Percentiles rank a stretch among this genome's conserved stretches.
Conservation (phyloP, 2,329 filamentous ascomycete species). For the Fusarium caatingaense region DNA sequence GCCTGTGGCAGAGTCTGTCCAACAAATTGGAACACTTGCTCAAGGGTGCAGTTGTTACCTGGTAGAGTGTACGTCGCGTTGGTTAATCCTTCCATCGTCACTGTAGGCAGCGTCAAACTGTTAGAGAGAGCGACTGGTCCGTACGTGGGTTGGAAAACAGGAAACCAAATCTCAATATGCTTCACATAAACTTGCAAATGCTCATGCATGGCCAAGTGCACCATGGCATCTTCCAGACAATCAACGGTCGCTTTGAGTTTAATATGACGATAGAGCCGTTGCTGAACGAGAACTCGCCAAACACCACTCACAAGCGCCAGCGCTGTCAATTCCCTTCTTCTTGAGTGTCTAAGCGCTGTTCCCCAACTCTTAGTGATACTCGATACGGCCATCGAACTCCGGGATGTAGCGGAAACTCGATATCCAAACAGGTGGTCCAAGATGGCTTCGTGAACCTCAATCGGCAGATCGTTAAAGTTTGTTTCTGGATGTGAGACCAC, state of each 20-base stretch:
- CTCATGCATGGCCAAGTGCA: slow-evolving; percentile 68
- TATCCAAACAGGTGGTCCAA: slow-evolving; percentile 78
- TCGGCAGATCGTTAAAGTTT: slow-evolving; percentile 66
- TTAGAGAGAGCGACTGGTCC: slow-evolving; percentile 57
- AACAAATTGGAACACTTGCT: slow-evolving; percentile 76
- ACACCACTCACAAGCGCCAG: slow-evolving; percentile 70
- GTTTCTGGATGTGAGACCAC: slow-evolving; percentile 36
- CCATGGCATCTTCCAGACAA: slow-evolving; percentile 68
- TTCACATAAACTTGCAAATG: slow-evolving; percentile 74
- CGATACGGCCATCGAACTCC: slow-evolving; percentile 65
- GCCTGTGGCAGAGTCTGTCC: slow-evolving; percentile 68
- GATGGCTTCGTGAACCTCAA: slow-evolving; percentile 78
- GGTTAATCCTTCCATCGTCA: slow-evolving; percentile 67
- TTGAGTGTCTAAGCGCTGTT: slow-evolving; percentile 73
- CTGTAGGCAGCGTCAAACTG: slow-evolving; percentile 60
- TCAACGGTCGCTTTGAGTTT: slow-evolving; percentile 77
- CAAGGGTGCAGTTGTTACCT: slow-evolving; percentile 74
- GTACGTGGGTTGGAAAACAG: slow-evolving; percentile 73
- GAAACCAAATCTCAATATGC: slow-evolving; percentile 82
- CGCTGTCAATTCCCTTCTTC: slow-evolving; percentile 74
- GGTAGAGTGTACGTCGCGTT: slow-evolving; percentile 69
- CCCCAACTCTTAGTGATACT: slow-evolving; percentile 70
- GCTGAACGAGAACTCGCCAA: slow-evolving; percentile 77
- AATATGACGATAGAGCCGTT: slow-evolving; percentile 79
- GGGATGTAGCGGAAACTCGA: slow-evolving; percentile 69